Conservation (phyloP, 225 moss, liverwort and hornwort species). For the Physcomitrellopsis africana region DNA sequence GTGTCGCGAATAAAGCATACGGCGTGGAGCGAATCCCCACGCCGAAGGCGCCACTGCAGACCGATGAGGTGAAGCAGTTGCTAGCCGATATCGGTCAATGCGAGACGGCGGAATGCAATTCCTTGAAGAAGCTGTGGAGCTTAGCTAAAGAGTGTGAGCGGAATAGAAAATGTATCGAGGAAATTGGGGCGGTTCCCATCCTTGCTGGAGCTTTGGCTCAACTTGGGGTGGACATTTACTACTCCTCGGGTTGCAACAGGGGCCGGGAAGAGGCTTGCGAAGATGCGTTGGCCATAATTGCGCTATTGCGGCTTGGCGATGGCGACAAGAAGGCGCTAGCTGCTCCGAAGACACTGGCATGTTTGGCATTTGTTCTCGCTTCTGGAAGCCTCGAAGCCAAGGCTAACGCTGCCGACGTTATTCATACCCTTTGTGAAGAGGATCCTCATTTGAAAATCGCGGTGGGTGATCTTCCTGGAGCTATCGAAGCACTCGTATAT, state of each 20-base stretch:
- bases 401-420: slow-evolving; percentile 56
- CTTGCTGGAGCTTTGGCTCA: slow-evolving; percentile 42
- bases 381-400: slow-evolving; percentile 56
- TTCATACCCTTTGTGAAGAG: slow-evolving; percentile 54
- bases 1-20: slow-evolving; percentile 56
- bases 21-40: slow-evolving; percentile 74
- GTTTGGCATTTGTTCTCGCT: slow-evolving; percentile 47
- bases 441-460: slow-evolving; percentile 49
- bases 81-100: background rate
- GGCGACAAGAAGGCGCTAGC: slow-evolving; percentile 44
- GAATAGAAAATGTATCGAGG: slow-evolving; percentile 55
- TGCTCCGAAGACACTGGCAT: slow-evolving; percentile 36
- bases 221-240: slow-evolving; percentile 6
- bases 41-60: slow-evolving; percentile 48
- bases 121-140: slow-evolving; percentile 47
- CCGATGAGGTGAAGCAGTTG: slow-evolving; percentile 17
- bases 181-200: slow-evolving; percentile 52
- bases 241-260: background rate
- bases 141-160: slow-evolving; percentile 67
- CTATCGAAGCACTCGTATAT: slow-evolving; percentile 48
- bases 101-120: slow-evolving; percentile 8
- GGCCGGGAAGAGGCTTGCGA: slow-evolving; percentile 35
- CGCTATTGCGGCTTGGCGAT: slow-evolving; percentile 39
- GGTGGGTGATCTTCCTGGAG: slow-evolving; percentile 42
- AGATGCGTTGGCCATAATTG: slow-evolving; percentile 55